Evolutionary conservation across 192 early-diverging fungal genomes (phyloP).

Genomic region (Dimargaris cristalligena): DNA sequence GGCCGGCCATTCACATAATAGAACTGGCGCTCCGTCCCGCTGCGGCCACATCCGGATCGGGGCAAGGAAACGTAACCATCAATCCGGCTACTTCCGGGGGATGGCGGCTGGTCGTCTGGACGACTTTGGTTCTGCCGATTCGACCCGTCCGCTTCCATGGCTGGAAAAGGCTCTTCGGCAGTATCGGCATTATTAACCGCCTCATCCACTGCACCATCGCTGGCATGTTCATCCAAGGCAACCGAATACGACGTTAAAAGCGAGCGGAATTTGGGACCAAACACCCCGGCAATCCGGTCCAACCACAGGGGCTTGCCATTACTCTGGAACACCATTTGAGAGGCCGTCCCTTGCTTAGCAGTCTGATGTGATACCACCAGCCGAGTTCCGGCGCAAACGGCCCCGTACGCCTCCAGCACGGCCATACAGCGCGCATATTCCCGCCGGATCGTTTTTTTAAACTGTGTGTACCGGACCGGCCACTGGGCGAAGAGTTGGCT

Average conservation of each 20-base stretch:
- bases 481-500: slow-evolving; percentile 58
- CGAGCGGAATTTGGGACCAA: slow-evolving; percentile 41
- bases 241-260: slow-evolving; percentile 13
- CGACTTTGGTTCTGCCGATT: background rate
- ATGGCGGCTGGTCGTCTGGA: slow-evolving; percentile 44
- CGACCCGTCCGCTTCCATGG: background rate
- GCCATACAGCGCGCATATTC: slow-evolving; percentile 66
- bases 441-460: slow-evolving; percentile 61
- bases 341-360: slow-evolving; percentile 24
- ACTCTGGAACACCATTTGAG: slow-evolving; percentile 12
- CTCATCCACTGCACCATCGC: slow-evolving; percentile 24
- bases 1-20: slow-evolving; percentile 82
- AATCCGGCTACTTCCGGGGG: slow-evolving; percentile 23
- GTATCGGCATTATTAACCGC: slow-evolving; percentile 8
- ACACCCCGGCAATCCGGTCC: slow-evolving; percentile 43
- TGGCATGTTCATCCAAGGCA: slow-evolving; percentile 22
- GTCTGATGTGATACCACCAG: slow-evolving; percentile 43
- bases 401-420: slow-evolving; percentile 68
- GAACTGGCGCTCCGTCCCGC: slow-evolving; percentile 67
- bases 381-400: slow-evolving; percentile 50
- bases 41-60: slow-evolving; percentile 45
- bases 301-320: slow-evolving; percentile 14
- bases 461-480: slow-evolving; percentile 75
- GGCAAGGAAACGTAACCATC: slow-evolving; percentile 45
- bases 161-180: no score